Percentiles rank a stretch among this genome's conserved stretches.
Evolutionary conservation across 1,284 basidiomycete species (phyloP).

Genomic region (Trametes polyzona): DNA sequence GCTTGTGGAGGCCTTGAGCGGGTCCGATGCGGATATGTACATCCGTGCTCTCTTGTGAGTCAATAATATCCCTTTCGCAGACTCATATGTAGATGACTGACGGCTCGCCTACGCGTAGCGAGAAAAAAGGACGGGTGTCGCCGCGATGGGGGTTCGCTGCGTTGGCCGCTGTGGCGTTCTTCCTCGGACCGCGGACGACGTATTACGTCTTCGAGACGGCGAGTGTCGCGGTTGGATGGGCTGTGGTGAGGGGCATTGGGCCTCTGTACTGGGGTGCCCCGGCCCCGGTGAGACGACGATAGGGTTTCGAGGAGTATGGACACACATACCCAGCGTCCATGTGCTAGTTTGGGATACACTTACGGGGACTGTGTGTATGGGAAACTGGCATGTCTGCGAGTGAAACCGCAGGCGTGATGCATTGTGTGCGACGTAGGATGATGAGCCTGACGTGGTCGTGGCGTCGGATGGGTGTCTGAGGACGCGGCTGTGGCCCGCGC

Average conservation of each 20-base stretch:
- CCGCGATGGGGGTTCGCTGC: constrained; percentile 40
- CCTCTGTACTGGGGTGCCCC: constrained; percentile 28
- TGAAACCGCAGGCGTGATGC: neutral
- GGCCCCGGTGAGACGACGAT: constrained; percentile 1
- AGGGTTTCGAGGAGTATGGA: too few relatives aligned
- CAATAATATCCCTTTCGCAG: neutral
- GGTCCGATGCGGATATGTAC: constrained; percentile 13
- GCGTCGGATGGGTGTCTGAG: constrained; percentile 1
- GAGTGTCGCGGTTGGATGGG: constrained; percentile 30
- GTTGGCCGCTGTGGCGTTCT: constrained; percentile 57
- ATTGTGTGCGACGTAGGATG: neutral
- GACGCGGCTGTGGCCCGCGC: constrained; percentile 7
- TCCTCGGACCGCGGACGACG: constrained; percentile 60
- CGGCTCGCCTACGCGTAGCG: constrained; percentile 1
- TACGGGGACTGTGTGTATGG: too few relatives aligned
- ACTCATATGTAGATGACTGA: neutral
- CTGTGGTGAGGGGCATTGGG: constrained; percentile 28
- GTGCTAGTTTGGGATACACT: too few relatives aligned
- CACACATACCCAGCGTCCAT: too few relatives aligned
- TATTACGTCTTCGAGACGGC: constrained; percentile 62
- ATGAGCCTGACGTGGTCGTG: neutral
- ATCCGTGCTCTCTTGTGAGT: constrained; percentile 21
- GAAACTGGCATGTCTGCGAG: neutral
- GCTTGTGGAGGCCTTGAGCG: constrained; percentile 55
- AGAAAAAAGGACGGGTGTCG: constrained; percentile 11